Evolutionary conservation across 2,329 filamentous ascomycete species (phyloP), one percentile per base, ranked within the genome.

Genomic region (Lanzia echinophila): DNA sequence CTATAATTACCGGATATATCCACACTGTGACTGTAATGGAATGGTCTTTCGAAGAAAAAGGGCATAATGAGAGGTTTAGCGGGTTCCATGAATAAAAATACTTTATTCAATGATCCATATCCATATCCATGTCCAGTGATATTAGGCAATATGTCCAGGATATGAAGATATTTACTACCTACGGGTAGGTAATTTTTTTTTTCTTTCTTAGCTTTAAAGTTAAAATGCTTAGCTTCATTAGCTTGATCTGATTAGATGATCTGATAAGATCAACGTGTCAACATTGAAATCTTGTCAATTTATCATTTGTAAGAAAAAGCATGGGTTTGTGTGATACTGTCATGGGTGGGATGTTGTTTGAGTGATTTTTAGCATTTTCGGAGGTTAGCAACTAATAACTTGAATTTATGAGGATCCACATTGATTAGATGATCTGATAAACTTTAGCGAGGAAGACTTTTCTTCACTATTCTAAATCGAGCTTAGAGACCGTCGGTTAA

Each of bases 381-480:
- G 34, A 38, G 34, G 17, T 38, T 12, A 6, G 17, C 7, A 5
- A 15, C 34, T 12, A 38, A 13, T 15, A 38, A 12, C 17, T 38
- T n/a, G 34, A n/a, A 38, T 38, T 38, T 38, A 38, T 38, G 34
- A 12, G 34, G 34, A 38, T 38, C 34, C 11, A n/a, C n/a, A n/a
- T 28, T 28, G 24, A 28, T 28, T 19, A 41, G 38, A 47, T 47
- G 45, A 49, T 49, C 47, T 49, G 47, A 49, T 49, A 49, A 49
- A 34, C 24, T 45, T 32, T 32, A 19, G 13, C 24, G 12, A 45
- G 43, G 17, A 41, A 19, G 17, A 41, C 19, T 22, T 20, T 22
- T 10, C 38, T 17, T 17, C 5, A 41, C 20, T 41, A 22, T 28
- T 28, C 24, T 8, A 28, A 28, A 28, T 4, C 24, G 8, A 28